phyloP scores from a whole-genome alignment of 2,329 filamentous ascomycete species.

The Neopestalotiopsis clavispora region DNA sequence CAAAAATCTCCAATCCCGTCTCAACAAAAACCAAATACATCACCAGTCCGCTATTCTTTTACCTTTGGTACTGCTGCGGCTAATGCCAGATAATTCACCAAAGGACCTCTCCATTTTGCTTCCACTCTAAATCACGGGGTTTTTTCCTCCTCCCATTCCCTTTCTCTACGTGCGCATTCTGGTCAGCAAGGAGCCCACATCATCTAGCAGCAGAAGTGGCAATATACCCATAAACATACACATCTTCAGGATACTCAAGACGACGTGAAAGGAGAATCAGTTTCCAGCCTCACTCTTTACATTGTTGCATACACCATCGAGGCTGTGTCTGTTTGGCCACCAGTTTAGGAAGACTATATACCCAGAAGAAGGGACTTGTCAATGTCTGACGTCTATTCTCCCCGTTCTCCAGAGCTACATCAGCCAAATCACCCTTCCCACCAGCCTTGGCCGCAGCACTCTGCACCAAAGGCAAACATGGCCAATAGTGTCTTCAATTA shows the following conservation, averaged over 20 bases:
- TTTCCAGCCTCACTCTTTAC: background rate
- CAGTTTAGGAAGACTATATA: background rate
- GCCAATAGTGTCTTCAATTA: constrained; percentile 6
- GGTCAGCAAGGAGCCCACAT: too few species aligned
- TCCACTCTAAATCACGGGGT: too few species aligned
- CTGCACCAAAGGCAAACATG: constrained; percentile 5
- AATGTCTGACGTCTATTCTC: background rate
- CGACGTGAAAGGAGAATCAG: background rate
- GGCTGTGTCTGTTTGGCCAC: background rate
- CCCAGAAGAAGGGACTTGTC: background rate
- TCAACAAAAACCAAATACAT: too few species aligned
- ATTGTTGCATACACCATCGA: background rate
- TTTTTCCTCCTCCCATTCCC: too few species aligned
- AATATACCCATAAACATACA: background rate
- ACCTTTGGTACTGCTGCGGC: too few species aligned
- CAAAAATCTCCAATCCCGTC: background rate
- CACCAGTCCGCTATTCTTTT: too few species aligned
- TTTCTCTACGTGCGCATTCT: too few species aligned
- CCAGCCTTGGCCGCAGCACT: background rate
- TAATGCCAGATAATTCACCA: too few species aligned
- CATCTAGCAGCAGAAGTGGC: background rate
- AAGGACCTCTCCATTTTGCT: too few species aligned
- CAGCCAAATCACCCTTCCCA: background rate
- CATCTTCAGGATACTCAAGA: background rate
- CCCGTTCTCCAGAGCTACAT: background rate